These are phyloP conservation scores for Trebouxia sp. DNA, from an alignment of 139 green algal genomes.

Conservation along the genomic window DNA sequence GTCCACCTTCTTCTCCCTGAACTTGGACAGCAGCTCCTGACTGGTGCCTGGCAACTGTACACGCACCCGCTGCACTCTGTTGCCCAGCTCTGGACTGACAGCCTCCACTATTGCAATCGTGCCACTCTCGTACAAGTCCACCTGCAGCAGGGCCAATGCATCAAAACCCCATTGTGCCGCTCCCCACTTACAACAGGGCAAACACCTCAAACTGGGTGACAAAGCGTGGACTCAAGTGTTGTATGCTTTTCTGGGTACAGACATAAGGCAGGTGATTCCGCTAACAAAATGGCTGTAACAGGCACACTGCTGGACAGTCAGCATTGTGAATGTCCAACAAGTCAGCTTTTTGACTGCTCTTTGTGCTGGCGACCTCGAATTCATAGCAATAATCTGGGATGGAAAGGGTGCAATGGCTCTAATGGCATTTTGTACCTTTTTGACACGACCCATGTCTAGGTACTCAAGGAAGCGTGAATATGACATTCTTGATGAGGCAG, in stretches of 20 bases:
- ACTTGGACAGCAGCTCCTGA: slow-evolving; percentile 93
- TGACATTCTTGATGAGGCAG: slow-evolving; percentile 98
- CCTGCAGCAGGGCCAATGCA: slow-evolving; percentile 44
- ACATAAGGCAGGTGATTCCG: no score
- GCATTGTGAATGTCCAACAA: no score
- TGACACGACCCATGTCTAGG: slow-evolving; percentile 98
- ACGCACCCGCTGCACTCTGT: slow-evolving; percentile 97
- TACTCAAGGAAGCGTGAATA: slow-evolving; percentile 99
- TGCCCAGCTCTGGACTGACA: slow-evolving; percentile 98
- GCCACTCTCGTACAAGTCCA: slow-evolving; percentile 99
- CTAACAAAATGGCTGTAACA: no score
- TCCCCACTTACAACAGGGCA: no score
- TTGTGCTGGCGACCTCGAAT: no score
- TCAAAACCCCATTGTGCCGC: no score
- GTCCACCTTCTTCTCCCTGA: slow-evolving; percentile 98
- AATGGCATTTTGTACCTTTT: slow-evolving; percentile 81
- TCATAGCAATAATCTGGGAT: no score
- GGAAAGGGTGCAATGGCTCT: background rate
- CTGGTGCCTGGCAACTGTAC: slow-evolving; percentile 61
- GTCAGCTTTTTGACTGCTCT: no score
- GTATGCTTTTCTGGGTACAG: no score
- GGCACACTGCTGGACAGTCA: no score
- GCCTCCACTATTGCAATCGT: slow-evolving; percentile 99
- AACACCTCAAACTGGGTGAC: no score
- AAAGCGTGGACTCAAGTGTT: no score